These are phyloP conservation scores for Puya raimondii DNA, from an alignment of 176 grass and related monocot species.

Conservation along the genomic window DNA sequence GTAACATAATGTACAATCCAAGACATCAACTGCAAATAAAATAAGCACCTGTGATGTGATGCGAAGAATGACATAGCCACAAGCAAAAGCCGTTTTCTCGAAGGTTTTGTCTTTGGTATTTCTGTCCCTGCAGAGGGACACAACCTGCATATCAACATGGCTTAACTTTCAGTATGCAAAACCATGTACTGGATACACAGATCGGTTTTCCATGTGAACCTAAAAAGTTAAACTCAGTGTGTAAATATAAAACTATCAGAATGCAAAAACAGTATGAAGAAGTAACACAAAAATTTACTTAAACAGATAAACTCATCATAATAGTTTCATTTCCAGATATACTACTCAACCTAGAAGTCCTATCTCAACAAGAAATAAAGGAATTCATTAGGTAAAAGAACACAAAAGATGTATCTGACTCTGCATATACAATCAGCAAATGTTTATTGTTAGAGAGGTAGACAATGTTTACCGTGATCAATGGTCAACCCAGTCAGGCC, in stretches of 20 bases:
- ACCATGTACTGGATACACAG: not conserved
- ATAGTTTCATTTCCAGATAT: too few species aligned
- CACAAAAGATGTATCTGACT: too few species aligned
- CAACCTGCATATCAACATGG: conserved; percentile 20
- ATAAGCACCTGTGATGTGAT: conserved; percentile 34
- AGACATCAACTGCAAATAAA: not conserved
- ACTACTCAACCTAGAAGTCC: too few species aligned
- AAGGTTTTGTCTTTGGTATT: conserved; percentile 26
- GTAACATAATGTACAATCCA: not conserved
- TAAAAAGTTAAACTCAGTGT: too few species aligned
- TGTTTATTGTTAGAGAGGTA: too few species aligned
- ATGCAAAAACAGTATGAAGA: not conserved
- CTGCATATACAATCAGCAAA: too few species aligned
- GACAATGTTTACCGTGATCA: too few species aligned
- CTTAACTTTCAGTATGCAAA: not conserved
- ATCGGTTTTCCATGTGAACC: too few species aligned
- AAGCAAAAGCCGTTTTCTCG: conserved; percentile 34
- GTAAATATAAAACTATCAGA: not conserved
- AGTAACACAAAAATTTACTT: not conserved
- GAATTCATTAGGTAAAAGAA: too few species aligned
- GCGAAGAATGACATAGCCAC: conserved; percentile 33
- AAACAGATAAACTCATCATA: too few species aligned
- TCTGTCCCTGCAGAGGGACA: conserved; percentile 28
- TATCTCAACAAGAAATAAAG: too few species aligned
- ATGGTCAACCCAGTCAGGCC: too few species aligned